These are phyloP conservation scores for Dryadomyces sulphureus DNA, from an alignment of 2,329 filamentous ascomycete genomes.

Conservation along the genomic window DNA sequence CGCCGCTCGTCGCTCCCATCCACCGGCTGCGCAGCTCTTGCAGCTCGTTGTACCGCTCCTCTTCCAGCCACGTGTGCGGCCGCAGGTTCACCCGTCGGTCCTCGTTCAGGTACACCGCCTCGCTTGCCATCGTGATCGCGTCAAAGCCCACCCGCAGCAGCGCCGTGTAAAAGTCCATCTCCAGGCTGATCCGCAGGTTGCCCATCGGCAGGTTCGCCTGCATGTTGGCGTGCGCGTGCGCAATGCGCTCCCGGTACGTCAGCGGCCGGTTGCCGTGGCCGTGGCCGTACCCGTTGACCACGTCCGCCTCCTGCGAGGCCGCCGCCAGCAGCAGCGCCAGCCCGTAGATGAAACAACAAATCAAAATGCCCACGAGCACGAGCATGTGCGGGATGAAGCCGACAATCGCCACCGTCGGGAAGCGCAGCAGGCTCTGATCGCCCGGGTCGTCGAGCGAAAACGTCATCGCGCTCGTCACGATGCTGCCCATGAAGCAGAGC, in stretches of 20 bases:
- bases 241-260: constrained; percentile 44
- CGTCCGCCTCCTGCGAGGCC: constrained; percentile 20
- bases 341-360: constrained; percentile 64
- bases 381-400: constrained; percentile 91
- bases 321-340: constrained; percentile 66
- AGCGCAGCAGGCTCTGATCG: constrained; percentile 58
- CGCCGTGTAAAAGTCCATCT: constrained; percentile 93
- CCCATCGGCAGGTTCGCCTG: constrained; percentile 81
- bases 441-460: constrained; percentile 46
- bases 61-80: constrained; percentile 79
- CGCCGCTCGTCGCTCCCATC: constrained; percentile 29
- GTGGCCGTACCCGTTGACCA: constrained; percentile 1
- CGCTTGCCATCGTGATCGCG: constrained; percentile 81
- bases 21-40: constrained; percentile 42
- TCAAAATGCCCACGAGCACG: constrained; percentile 61
- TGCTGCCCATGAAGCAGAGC: constrained; percentile 73
- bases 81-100: constrained; percentile 59
- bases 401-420: constrained; percentile 88
- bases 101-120: constrained; percentile 91
- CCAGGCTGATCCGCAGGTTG: constrained; percentile 63
- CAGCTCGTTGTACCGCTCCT: constrained; percentile 67
- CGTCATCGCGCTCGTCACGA: constrained; percentile 58
- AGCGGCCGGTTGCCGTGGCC: constrained; percentile 9
- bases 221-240: constrained; percentile 69
- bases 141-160: constrained; percentile 76